Conservation (phyloP, 192 early-diverging fungal genomes). For the Entophlyctis luteolus region DNA sequence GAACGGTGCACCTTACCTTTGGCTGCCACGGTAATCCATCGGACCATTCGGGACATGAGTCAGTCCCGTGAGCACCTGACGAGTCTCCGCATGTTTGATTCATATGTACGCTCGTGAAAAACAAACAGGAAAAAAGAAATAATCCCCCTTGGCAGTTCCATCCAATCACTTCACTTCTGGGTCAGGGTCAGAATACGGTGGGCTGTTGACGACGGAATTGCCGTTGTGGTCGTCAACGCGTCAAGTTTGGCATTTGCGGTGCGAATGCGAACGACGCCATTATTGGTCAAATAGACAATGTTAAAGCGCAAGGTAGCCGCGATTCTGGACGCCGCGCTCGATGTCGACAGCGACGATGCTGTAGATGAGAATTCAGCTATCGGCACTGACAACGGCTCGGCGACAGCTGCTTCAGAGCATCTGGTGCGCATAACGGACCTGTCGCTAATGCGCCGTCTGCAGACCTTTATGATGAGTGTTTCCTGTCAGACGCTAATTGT, state of each 20-base stretch:
- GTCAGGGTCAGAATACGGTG: too few relatives aligned
- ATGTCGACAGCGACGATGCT: slow-evolving; percentile 41
- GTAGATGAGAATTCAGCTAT: not conserved
- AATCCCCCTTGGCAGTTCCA: too few relatives aligned
- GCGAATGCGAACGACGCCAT: not conserved
- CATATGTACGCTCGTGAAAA: too few relatives aligned
- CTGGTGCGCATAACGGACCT: not conserved
- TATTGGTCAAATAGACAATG: not conserved
- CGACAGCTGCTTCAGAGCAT: not conserved
- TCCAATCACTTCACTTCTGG: too few relatives aligned
- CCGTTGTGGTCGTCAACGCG: not conserved
- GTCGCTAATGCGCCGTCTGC: not conserved
- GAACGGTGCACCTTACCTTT: too few relatives aligned
- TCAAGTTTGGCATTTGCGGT: not conserved
- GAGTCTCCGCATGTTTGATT: too few relatives aligned
- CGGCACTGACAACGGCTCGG: not conserved
- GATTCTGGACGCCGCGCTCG: slow-evolving; percentile 92
- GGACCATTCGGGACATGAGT: too few relatives aligned
- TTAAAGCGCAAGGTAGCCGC: slow-evolving; percentile 71
- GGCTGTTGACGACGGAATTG: not conserved
- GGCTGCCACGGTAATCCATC: too few relatives aligned
- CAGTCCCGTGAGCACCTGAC: too few relatives aligned
- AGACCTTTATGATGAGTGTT: slow-evolving; percentile 11
- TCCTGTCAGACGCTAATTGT: not conserved
- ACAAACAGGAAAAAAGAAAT: too few relatives aligned